phyloP scores from a whole-genome alignment of 805 yeast genomes.

The Brettanomyces custersianus region DNA sequence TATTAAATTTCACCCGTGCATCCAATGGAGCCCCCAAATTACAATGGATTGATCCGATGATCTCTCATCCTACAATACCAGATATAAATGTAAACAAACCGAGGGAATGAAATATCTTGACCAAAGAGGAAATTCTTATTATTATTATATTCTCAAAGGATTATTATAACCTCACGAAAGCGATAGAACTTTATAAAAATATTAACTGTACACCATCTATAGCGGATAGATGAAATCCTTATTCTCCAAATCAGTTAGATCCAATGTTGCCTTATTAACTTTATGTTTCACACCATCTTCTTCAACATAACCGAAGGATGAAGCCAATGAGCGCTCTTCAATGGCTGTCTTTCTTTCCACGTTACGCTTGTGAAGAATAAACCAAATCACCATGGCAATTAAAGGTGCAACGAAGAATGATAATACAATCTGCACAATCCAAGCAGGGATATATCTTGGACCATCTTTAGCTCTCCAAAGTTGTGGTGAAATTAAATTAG shows the following conservation, averaged over 20 bases:
- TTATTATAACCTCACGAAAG: too few relatives aligned
- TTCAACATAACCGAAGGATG: constrained; percentile 8
- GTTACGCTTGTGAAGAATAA: constrained; percentile 37
- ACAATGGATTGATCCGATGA: too few relatives aligned
- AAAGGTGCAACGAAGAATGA: constrained; percentile 39
- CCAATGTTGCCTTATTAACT: constrained; percentile 37
- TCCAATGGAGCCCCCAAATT: too few relatives aligned
- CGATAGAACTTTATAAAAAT: too few relatives aligned
- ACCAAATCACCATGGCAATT: constrained; percentile 34
- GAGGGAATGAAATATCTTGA: background rate
- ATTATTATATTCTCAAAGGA: too few relatives aligned
- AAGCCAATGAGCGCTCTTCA: background rate
- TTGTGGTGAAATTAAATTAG: constrained; percentile 49
- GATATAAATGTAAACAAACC: too few relatives aligned
- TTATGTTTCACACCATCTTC: constrained; percentile 20
- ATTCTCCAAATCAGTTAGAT: constrained; percentile 47
- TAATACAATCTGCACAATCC: constrained; percentile 50
- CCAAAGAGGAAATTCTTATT: background rate
- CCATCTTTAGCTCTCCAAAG: constrained; percentile 41
- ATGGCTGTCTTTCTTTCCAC: constrained; percentile 6
- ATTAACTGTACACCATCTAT: too few relatives aligned
- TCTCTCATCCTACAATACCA: too few relatives aligned
- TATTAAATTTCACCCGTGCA: too few relatives aligned
- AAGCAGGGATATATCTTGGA: constrained; percentile 40
- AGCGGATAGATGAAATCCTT: constrained; percentile 43